phyloP scores from a whole-genome alignment of 2,329 filamentous ascomycete species.

The Colletotrichum sidae region DNA sequence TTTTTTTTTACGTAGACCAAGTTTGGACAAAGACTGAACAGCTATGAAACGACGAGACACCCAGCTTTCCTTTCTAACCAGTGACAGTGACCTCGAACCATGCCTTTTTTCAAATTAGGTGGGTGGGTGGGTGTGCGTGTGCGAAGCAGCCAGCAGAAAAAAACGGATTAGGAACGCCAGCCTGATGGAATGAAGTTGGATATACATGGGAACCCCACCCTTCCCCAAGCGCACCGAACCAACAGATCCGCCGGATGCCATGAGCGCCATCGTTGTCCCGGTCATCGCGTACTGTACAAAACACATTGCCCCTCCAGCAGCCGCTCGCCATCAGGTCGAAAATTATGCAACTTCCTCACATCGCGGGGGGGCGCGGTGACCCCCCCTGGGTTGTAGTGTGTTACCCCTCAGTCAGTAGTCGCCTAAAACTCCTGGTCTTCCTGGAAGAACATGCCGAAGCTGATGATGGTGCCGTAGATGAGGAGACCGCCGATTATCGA shows the following conservation, averaged over 20 bases:
- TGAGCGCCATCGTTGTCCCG: conserved; percentile 28
- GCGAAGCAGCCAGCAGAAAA: not conserved
- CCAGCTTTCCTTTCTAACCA: not conserved
- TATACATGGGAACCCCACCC: conserved; percentile 26
- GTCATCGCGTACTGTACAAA: conserved; percentile 34
- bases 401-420: not conserved
- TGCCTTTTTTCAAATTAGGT: conserved; percentile 23
- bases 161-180: conserved; percentile 26
- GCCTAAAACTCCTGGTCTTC: conserved; percentile 93
- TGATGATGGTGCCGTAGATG: conserved; percentile 98
- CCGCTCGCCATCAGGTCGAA: conserved; percentile 14
- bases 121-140: not conserved
- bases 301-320: not conserved
- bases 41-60: not conserved
- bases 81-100: not conserved
- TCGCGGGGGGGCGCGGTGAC: not conserved
- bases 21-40: not conserved
- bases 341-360: not conserved
- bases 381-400: not conserved
- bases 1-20: not conserved
- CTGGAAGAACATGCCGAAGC: conserved; percentile 98
- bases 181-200: conserved; percentile 36
- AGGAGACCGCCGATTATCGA: conserved; percentile 90
- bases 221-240: conserved; percentile 21
- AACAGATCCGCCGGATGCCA: conserved; percentile 21